Conservation (phyloP, 495 filamentous ascomycete species). For the Penicillium silybi region DNA sequence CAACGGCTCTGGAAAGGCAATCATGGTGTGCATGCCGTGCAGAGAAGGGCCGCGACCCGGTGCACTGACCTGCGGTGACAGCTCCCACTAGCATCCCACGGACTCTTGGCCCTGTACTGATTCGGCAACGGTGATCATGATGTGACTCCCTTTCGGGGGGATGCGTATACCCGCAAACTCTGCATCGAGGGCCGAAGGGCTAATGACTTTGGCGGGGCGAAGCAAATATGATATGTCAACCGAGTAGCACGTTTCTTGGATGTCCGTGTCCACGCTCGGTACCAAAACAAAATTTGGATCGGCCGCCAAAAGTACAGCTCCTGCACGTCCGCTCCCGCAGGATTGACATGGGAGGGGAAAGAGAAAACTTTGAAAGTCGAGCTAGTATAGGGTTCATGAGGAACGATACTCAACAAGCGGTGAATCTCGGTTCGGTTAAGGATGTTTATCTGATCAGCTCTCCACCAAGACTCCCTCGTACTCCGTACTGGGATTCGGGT, state of each 20-base stretch:
- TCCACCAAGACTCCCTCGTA: neutral
- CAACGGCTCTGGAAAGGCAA: constrained; percentile 18
- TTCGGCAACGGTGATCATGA: constrained; percentile 22
- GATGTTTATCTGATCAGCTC: constrained; percentile 24
- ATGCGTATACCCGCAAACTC: constrained; percentile 16
- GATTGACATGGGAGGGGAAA: neutral
- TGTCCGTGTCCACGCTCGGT: constrained; percentile 16
- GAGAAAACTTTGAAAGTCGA: constrained; percentile 3
- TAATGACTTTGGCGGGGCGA: constrained; percentile 4
- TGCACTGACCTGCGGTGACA: constrained; percentile 24
- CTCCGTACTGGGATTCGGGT: constrained; percentile 7
- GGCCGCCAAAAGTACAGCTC: constrained; percentile 9
- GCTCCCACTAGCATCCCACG: neutral
- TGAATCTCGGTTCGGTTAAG: constrained; percentile 16
- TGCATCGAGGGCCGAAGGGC: constrained; percentile 2
- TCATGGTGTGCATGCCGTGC: constrained; percentile 25
- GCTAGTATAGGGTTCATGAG: neutral
- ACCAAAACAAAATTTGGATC: constrained; percentile 23
- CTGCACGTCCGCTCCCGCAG: constrained; percentile 1
- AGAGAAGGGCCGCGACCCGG: constrained; percentile 16
- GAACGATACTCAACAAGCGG: constrained; percentile 19
- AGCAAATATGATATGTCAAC: constrained; percentile 15
- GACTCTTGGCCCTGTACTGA: constrained; percentile 3
- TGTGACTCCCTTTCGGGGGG: constrained; percentile 9
- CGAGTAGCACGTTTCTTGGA: constrained; percentile 9